Evolutionary conservation across 371 early-diverging fungal genomes (phyloP), one percentile per base, ranked within the genome.

Genomic region (Mucor racemosus): DNA sequence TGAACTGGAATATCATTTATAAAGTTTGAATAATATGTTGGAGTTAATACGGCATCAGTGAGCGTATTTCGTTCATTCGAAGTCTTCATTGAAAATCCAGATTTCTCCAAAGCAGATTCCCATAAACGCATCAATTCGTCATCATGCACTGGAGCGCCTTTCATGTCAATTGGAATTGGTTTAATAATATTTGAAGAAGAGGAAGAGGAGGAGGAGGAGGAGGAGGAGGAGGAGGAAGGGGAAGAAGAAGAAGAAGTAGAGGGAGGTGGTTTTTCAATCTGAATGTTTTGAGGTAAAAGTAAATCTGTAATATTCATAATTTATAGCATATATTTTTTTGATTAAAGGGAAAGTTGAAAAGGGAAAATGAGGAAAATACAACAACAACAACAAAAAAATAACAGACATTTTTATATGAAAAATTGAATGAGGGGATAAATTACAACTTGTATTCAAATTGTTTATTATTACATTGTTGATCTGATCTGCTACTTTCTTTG

Each of bases 1-100:
- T 81, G 81, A 8, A 78, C 69, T 5, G 78, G 77, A 2, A 76
- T 76, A 21, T 71, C 67, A n/a, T 66, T 50, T 8, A 65, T 41
- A 53, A 64, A 64, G 8, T 19, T 59, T 19, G 66, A 66, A 5
- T 21, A 7, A 0, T 7, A 19, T 31, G 31, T 50, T 9, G 68
- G 69, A 7, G 65, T 21, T 31, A 80, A 17, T 5, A 74, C 39
- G 9, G 70, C 75, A 35, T 81, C 78, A 5, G 81, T 81, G 11
- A 81, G 64, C 5, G 66, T 70, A 58, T 71, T 72, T 26, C 73
- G 46, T n/a, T 76, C 73, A 15, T 67, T 67, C 17, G 64, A 62
- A 0, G 62, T 39, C 31, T 50, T 66, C 8, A 69, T 50, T 7
- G 26, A 48, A 48, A 64, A 81, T 9, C 75, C 78, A 17, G 65